Percentiles rank a stretch among this genome's conserved stretches.
Evolutionary conservation across 2,329 filamentous ascomycete species (phyloP).

Genomic region (Pseudogymnoascus sp.): DNA sequence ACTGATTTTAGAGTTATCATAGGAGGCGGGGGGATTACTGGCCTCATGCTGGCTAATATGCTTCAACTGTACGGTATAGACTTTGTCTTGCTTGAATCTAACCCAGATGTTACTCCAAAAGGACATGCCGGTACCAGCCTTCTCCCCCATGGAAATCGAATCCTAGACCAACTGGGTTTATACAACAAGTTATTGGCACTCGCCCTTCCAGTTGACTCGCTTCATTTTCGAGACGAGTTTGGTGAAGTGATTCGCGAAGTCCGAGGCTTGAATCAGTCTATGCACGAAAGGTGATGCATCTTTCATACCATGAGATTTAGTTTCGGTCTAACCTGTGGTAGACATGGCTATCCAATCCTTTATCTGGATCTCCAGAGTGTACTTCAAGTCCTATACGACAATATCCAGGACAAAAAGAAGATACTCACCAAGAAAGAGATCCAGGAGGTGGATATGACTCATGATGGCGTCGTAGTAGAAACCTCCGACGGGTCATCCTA

Average conservation of each 20-base stretch:
- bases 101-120: conserved; percentile 33
- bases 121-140: conserved; percentile 39
- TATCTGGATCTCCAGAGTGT: conserved; percentile 32
- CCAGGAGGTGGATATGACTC: conserved; percentile 18
- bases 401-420: conserved; percentile 28
- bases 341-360: conserved; percentile 24
- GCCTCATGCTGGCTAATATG: conserved; percentile 36
- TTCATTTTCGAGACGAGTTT: background rate
- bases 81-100: conserved; percentile 38
- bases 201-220: background rate
- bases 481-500: conserved; percentile 26
- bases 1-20: conserved; percentile 31
- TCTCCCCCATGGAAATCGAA: conserved; percentile 31
- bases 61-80: conserved; percentile 37
- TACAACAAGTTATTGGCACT: conserved; percentile 18
- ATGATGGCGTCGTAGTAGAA: conserved; percentile 24
- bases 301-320: background rate
- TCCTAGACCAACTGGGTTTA: conserved; percentile 41
- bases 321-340: background rate
- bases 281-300: background rate
- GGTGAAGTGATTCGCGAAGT: background rate
- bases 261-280: background rate
- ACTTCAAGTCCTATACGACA: conserved; percentile 28
- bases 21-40: conserved; percentile 38
- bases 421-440: conserved; percentile 27